These are phyloP conservation scores for Agarophyton chilense DNA, from an alignment of 23 red algal genomes.

Conservation along the genomic window DNA sequence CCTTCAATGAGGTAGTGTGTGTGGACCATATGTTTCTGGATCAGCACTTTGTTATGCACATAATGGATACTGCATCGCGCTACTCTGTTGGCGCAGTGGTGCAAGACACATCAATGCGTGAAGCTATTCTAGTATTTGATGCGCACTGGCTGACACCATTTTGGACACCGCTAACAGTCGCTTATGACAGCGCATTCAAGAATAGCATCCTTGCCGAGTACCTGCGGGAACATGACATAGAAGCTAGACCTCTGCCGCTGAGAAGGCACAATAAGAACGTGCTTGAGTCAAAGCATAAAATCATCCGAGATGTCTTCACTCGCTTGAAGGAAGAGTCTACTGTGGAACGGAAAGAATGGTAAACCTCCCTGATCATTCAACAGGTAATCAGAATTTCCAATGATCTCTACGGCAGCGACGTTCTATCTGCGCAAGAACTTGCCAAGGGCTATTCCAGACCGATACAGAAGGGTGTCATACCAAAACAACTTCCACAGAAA, in stretches of 20 bases:
- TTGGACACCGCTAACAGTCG: neutral
- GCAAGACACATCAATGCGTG: neutral
- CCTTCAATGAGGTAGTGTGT: constrained; percentile 17
- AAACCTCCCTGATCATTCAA: neutral
- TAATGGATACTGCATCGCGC: constrained; percentile 4
- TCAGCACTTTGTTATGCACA: constrained; percentile 32
- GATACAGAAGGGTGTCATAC: neutral
- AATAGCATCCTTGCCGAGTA: constrained; percentile 11
- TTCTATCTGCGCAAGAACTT: constrained; percentile 13
- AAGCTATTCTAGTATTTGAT: constrained; percentile 19
- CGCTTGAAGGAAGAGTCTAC: neutral
- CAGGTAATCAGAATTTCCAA: constrained; percentile 21
- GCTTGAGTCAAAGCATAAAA: constrained; percentile 37
- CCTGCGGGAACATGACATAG: neutral
- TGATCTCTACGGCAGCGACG: constrained; percentile 36
- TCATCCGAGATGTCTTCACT: constrained; percentile 30
- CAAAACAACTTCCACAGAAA: neutral
- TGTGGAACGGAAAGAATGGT: neutral
- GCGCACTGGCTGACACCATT: constrained; percentile 20
- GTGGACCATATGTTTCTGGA: constrained; percentile 44
- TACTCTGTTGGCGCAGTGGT: neutral
- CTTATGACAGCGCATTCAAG: constrained; percentile 19
- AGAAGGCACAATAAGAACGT: constrained; percentile 45
- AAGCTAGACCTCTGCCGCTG: neutral
- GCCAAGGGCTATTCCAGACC: constrained; percentile 34